Evolutionary conservation across 2,329 filamentous ascomycete species (phyloP).

Genomic region (Didymella pomorum): DNA sequence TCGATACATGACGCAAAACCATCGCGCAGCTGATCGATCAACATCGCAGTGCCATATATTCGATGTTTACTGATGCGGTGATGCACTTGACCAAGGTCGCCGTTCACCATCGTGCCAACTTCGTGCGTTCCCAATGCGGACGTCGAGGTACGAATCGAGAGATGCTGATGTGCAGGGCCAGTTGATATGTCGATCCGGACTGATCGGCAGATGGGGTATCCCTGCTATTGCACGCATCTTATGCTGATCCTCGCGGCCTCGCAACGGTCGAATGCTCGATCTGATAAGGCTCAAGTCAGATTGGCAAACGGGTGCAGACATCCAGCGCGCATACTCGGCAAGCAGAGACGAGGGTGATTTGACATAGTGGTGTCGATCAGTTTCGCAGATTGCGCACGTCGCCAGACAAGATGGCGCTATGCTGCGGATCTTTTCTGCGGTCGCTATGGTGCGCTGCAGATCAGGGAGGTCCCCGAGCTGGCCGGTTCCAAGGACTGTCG

Average conservation of each 20-base stretch:
- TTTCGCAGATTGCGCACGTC: conserved; percentile 15
- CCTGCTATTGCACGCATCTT: conserved; percentile 1
- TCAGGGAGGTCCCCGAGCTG: conserved; percentile 9
- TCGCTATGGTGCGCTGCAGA: conserved; percentile 13
- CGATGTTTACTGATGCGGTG: background rate
- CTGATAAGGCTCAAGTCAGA: conserved; percentile 1
- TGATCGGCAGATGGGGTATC: conserved; percentile 12
- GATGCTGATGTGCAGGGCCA: conserved; percentile 20
- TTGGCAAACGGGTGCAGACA: background rate
- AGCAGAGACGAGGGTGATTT: conserved; percentile 6
- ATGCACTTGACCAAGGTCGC: background rate
- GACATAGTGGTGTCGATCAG: conserved; percentile 12
- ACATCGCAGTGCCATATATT: background rate
- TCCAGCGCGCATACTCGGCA: background rate
- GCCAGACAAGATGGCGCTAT: conserved; percentile 14
- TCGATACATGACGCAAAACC: conserved; percentile 10
- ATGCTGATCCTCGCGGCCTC: conserved; percentile 5
- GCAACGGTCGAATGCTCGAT: conserved; percentile 13
- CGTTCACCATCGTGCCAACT: background rate
- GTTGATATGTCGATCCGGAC: conserved; percentile 4
- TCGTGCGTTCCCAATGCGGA: background rate
- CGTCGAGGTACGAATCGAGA: conserved; percentile 1
- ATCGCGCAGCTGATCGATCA: conserved; percentile 13
- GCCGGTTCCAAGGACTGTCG: background rate
- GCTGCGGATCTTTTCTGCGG: conserved; percentile 12